Conservation (phyloP, 2,329 filamentous ascomycete genomes). For the Cladophialophora bantiana region DNA sequence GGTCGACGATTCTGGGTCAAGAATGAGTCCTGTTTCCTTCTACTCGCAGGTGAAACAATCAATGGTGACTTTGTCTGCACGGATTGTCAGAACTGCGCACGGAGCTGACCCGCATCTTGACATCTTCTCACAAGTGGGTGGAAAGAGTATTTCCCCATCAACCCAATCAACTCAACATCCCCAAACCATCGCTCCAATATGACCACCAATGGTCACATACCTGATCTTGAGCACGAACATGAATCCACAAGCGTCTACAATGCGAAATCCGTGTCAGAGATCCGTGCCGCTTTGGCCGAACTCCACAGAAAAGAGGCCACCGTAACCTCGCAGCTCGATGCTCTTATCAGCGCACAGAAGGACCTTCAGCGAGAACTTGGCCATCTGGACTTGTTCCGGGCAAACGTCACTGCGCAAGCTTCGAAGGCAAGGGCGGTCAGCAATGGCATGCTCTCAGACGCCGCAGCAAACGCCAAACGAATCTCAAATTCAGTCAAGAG, state of each 20-base stretch:
- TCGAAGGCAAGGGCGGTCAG: conserved; percentile 82
- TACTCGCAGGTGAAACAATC: background rate
- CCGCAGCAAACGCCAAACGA: conserved; percentile 82
- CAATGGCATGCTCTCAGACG: conserved; percentile 87
- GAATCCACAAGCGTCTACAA: conserved; percentile 63
- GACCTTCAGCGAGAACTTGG: conserved; percentile 86
- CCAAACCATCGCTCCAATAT: conserved; percentile 11
- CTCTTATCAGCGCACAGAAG: conserved; percentile 80
- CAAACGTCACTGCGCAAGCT: conserved; percentile 84
- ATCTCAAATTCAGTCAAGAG: conserved; percentile 86
- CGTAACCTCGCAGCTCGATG: conserved; percentile 76
- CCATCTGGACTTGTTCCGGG: conserved; percentile 86
- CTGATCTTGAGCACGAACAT: conserved; percentile 18
- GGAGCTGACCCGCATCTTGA: background rate
- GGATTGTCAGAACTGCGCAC: background rate
- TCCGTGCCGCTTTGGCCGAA: conserved; percentile 76
- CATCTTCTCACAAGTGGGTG: background rate
- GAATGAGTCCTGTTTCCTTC: background rate
- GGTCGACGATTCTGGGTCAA: background rate
- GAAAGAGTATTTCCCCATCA: background rate
- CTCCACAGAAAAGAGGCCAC: conserved; percentile 78
- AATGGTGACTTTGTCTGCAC: background rate
- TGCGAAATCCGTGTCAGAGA: conserved; percentile 77
- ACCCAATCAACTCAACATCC: background rate
- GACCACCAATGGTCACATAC: conserved; percentile 30